A percentile compares a stretch with the other conserved stretches of the same genome.
phyloP scores from a whole-genome alignment of 2,329 filamentous ascomycete species.

The Botrytis byssoidea region DNA sequence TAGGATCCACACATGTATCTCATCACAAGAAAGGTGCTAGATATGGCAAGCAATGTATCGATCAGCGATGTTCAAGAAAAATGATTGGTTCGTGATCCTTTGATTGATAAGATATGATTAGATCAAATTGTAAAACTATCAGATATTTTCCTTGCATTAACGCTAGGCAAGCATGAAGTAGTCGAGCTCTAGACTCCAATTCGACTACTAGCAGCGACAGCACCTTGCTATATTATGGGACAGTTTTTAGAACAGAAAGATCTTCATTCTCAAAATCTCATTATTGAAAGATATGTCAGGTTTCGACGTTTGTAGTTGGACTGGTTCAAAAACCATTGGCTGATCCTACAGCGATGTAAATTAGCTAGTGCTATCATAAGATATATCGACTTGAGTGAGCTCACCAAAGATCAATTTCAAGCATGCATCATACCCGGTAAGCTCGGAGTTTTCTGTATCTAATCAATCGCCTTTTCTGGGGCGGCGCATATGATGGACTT shows the following conservation, averaged over 20 bases:
- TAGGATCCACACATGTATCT: not conserved
- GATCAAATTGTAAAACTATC: not conserved
- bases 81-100: not conserved
- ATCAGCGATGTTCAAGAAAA: not conserved
- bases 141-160: not conserved
- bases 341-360: not conserved
- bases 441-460: constrained; percentile 9
- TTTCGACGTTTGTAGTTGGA: not conserved
- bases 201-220: not conserved
- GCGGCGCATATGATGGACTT: not conserved
- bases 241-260: not conserved
- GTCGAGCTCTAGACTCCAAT: not conserved
- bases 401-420: constrained; percentile 1
- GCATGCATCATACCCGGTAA: constrained; percentile 7
- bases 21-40: not conserved
- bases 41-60: not conserved
- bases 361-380: constrained; percentile 1
- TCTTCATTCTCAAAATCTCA: not conserved
- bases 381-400: not conserved
- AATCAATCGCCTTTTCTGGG: not conserved
- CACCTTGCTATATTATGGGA: not conserved
- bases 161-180: not conserved
- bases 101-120: constrained; percentile 16
- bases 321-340: not conserved
- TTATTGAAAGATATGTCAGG: not conserved